Base-by-base conservation (phyloP, 2,329 filamentous ascomycete species). In the Orbilia ellipsospora region DNA sequence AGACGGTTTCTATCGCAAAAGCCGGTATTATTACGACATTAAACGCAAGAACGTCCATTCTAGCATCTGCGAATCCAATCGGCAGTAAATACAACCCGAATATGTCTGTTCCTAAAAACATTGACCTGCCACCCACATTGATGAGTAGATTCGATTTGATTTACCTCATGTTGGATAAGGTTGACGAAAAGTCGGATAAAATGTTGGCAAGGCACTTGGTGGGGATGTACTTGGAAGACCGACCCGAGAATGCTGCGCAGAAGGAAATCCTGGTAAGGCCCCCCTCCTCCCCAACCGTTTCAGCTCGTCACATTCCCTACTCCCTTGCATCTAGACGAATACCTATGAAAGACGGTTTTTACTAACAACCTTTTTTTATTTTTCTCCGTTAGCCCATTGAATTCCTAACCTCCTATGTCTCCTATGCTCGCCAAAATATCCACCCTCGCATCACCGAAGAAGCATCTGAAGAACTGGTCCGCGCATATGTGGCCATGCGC, bases 1-100 rank as follows among this genome's bases (percentile, higher is more conserved):
- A 92, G 81, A 92, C 90, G 0, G 90, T 92, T 0, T 92, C 90
- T 2, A 91, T 92, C 78, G 90, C 90, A 26, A 92, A 92, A 82
- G 90, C 90, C 1, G 90, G 90, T 75, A 92, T 92, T 81, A 92
- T 92, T 80, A 92, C 90, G 1, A 99, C 95, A 0, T 85, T 99
- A 75, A 99, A 99, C 81, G 95, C 95, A 26, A 88, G 95, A 81
- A 98, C 95, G 0, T 96, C 92, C 78, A 97, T 99, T 80, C 88
- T 99, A 31, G 95, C 95, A 15, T 98, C 94, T 10, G 95, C 95
- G 82, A 99, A 99, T 81, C 95, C 95, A 0, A 98, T 99, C 78
- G 95, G 95, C 80, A 97, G 93, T 84, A 94, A 96, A 81, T 99
- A 99, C 85, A 98, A 99, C 83, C 92, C 93, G 1, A 94, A 97